These are phyloP conservation scores for Luffa aegyptiaca DNA, from an alignment of 306 rosid species.

Conservation along the genomic window DNA sequence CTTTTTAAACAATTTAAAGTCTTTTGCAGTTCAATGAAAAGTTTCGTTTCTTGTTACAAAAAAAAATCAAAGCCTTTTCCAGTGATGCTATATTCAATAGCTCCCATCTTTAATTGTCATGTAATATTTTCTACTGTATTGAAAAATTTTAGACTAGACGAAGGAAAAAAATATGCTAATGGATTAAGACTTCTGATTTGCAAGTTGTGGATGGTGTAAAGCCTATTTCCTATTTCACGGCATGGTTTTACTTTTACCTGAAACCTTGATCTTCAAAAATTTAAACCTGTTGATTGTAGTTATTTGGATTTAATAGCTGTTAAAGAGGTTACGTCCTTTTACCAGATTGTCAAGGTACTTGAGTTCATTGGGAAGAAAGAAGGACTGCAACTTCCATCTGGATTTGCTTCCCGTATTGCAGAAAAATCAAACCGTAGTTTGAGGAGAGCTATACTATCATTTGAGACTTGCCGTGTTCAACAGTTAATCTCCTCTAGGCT, in stretches of 20 bases:
- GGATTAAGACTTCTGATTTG: background rate
- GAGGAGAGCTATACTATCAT: slow-evolving; percentile 73
- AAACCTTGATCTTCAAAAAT: background rate
- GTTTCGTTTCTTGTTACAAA: no score
- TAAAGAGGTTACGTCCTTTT: background rate
- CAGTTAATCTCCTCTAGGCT: slow-evolving; percentile 43
- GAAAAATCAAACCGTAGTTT: slow-evolving; percentile 77
- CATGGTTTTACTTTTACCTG: background rate
- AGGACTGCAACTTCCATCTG: slow-evolving; percentile 72
- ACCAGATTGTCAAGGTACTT: slow-evolving; percentile 60
- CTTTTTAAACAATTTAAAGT: background rate
- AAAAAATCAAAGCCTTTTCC: background rate
- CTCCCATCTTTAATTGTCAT: background rate
- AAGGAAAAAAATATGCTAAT: background rate
- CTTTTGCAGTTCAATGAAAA: background rate
- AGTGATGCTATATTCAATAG: background rate
- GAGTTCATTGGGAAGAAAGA: slow-evolving; percentile 80
- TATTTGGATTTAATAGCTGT: background rate
- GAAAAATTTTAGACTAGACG: background rate
- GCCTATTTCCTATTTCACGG: background rate
- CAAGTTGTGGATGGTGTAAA: background rate
- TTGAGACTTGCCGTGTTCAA: slow-evolving; percentile 86
- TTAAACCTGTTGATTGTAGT: background rate
- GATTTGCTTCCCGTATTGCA: slow-evolving; percentile 60
- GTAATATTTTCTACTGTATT: background rate